Evolutionary conservation across 768 basidiomycete genomes (phyloP).

Genomic region (Pleurotus eryngii): DNA sequence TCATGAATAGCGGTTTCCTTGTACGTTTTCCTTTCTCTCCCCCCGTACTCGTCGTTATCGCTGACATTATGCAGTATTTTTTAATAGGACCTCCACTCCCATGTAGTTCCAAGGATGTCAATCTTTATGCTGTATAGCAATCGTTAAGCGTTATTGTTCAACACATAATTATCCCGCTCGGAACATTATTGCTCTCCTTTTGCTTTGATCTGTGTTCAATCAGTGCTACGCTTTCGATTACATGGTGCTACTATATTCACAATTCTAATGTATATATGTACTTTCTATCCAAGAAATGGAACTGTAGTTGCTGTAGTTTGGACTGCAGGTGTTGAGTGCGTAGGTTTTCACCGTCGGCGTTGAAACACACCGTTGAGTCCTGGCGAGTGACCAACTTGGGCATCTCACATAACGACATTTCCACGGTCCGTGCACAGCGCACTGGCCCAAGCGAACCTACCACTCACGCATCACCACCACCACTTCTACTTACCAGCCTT

Average conservation of each 20-base stretch:
- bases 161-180: background rate
- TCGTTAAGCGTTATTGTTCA: background rate
- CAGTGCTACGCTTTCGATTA: background rate
- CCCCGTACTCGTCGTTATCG: no score
- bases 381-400: background rate
- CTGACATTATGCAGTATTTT: background rate
- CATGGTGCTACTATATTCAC: background rate
- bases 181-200: background rate
- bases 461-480: background rate
- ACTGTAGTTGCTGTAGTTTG: background rate
- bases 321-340: no score
- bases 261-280: slow-evolving; percentile 1
- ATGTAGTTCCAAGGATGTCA: background rate
- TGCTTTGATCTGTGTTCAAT: background rate
- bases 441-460: background rate
- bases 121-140: background rate
- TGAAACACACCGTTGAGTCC: background rate
- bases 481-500: background rate
- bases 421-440: slow-evolving; percentile 1
- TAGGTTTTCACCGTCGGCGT: background rate
- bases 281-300: background rate
- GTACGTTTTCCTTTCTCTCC: background rate
- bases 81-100: background rate
- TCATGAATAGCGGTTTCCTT: background rate
- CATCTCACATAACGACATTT: background rate